These are phyloP conservation scores for Magnaporthiopsis incrustans DNA, from an alignment of 2,329 filamentous ascomycete species.

Conservation along the genomic window DNA sequence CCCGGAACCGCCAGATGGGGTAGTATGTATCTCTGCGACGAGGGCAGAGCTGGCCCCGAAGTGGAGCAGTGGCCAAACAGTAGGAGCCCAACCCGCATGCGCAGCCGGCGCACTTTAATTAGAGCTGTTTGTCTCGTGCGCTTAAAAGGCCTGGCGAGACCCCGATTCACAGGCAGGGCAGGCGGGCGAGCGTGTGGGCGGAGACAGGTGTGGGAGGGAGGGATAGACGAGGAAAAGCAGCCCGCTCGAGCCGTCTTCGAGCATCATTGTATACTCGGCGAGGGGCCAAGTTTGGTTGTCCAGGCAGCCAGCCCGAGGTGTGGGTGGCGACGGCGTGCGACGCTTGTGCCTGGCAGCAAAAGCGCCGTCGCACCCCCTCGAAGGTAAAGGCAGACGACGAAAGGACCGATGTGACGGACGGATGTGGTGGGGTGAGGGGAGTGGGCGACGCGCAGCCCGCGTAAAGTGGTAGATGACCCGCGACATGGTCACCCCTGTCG, in stretches of 20 bases:
- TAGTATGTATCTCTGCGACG: background rate
- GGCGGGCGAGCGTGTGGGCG: background rate
- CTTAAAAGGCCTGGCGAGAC: background rate
- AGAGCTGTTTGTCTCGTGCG: background rate
- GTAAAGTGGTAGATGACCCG: constrained; percentile 8
- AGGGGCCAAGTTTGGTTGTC: background rate
- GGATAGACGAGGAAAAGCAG: background rate
- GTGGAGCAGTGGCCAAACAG: background rate
- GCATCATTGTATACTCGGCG: background rate
- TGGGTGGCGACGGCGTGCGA: background rate
- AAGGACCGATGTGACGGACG: background rate
- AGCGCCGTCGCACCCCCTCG: background rate
- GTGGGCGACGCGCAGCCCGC: constrained; percentile 7
- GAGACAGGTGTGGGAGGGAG: background rate
- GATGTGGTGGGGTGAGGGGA: background rate
- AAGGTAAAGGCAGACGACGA: background rate
- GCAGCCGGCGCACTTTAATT: background rate
- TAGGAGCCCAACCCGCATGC: background rate
- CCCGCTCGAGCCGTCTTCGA: background rate
- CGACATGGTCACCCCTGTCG: background rate
- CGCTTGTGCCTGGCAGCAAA: constrained; percentile 1
- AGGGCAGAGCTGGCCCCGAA: background rate
- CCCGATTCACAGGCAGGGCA: background rate
- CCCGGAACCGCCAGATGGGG: background rate
- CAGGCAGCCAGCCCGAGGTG: background rate